These are phyloP conservation scores for Solanum hybrid DNA, from an alignment of 305 asterid species.

Conservation along the genomic window DNA sequence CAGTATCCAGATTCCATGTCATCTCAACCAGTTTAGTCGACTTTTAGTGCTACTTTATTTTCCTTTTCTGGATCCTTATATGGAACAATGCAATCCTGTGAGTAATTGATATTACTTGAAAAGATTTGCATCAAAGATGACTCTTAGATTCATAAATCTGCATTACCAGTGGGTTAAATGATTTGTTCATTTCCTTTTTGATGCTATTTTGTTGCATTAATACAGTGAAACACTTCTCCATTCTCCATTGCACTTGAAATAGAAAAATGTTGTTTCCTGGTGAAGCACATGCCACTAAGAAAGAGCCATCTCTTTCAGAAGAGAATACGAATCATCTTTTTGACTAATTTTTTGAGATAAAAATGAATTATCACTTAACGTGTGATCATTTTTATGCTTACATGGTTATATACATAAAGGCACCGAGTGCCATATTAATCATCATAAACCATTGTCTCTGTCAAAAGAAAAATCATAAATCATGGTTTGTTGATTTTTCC, in stretches of 20 bases:
- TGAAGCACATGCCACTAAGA: background rate
- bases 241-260: background rate
- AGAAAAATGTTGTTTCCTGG: background rate
- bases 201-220: background rate
- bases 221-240: background rate
- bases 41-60: background rate
- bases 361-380: background rate
- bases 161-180: background rate
- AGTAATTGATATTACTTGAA: background rate
- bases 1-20: slow-evolving; percentile 1
- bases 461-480: background rate
- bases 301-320: background rate
- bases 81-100: background rate
- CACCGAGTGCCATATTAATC: background rate
- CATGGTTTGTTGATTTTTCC: background rate
- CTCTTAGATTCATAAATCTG: background rate
- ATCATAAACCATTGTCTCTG: background rate
- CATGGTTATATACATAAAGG: background rate
- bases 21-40: background rate
- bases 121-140: background rate
- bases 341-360: background rate
- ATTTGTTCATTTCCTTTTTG: background rate
- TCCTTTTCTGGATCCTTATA: background rate
- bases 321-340: background rate
- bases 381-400: background rate